Base-by-base conservation (phyloP, 169 alveolate genomes). In the Eimeria mitis region DNA sequence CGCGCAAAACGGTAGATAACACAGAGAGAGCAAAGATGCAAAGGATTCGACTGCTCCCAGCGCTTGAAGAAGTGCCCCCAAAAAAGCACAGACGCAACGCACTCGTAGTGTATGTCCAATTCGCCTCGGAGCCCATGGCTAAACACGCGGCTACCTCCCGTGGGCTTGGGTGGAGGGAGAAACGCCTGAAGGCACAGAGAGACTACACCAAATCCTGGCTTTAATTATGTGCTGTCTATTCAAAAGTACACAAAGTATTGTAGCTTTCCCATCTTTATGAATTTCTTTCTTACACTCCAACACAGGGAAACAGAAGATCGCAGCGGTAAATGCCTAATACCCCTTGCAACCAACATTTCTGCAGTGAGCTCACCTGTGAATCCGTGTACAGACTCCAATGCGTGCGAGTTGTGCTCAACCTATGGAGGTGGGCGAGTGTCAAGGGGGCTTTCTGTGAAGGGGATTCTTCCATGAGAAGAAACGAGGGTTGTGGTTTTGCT, bases 371-470 rank as follows among this genome's bases (percentile, higher is more conserved):
- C 28, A 85, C 92, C 92, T 85, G 76, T 47, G 63, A 61, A 63
- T 85, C 42, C 13, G 92, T 85, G 44, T 85, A 85, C 61, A 85
- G 61, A 42, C 92, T 85, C 92, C 92, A 85, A 42, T 85, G 92
- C 42, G 52, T 63, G 76, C 92, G 92, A 23, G 2, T 56, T 34
- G 63, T 85, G 47, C 92, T 85, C 61, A 61, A 19, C 75, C 92
- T 37, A 52, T 61, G 79, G 28, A 85, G 81, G 47, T 85, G 92
- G 21, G 92, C 63, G 63, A 56, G 92, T 79, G 92, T 63, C 44
- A 85, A 71, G 21, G 92, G 92, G 42, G 92, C 92, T 25, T 61
- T 42, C 44, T 6, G 81, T 25, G 75, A 49, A 13, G 92, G 92
- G 7, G 81, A 6, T 61, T 85, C 92, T 63, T 85, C 81, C 81